Evolutionary conservation across 768 basidiomycete species (phyloP).

Genomic region (Erythrobasidium yunnanense): DNA sequence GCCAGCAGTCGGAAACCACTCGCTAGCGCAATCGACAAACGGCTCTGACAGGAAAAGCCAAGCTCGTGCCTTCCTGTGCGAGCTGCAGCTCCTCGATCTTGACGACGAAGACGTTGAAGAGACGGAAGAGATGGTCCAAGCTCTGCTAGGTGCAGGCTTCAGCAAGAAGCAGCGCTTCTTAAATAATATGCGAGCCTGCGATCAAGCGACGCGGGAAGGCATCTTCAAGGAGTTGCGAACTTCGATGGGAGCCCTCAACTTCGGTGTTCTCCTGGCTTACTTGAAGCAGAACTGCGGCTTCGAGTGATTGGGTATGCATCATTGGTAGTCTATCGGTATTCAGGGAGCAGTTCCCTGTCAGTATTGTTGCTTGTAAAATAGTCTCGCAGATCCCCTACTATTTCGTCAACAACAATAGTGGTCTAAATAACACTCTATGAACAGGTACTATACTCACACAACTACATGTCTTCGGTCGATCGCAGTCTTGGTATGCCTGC

Average conservation of each 20-base stretch:
- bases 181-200: neutral
- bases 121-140: slow-evolving; percentile 11
- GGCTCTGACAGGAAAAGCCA: neutral
- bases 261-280: neutral
- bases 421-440: neutral
- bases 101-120: neutral
- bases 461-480: slow-evolving; percentile 1
- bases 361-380: neutral
- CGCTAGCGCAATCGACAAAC: neutral
- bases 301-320: neutral
- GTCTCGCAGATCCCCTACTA: neutral
- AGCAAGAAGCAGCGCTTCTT: slow-evolving; percentile 3
- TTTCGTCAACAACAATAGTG: neutral
- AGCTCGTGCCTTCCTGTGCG: neutral
- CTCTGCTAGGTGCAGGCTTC: slow-evolving; percentile 9
- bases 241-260: neutral
- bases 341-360: neutral
- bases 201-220: slow-evolving; percentile 1
- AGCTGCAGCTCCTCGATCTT: neutral
- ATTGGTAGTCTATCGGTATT: no score
- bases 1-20: neutral
- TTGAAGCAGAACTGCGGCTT: neutral
- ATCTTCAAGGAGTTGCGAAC: neutral
- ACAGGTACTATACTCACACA: neutral
- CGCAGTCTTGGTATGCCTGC: neutral